Conservation (phyloP, 1,284 basidiomycete species). For the Tilletia setariae region DNA sequence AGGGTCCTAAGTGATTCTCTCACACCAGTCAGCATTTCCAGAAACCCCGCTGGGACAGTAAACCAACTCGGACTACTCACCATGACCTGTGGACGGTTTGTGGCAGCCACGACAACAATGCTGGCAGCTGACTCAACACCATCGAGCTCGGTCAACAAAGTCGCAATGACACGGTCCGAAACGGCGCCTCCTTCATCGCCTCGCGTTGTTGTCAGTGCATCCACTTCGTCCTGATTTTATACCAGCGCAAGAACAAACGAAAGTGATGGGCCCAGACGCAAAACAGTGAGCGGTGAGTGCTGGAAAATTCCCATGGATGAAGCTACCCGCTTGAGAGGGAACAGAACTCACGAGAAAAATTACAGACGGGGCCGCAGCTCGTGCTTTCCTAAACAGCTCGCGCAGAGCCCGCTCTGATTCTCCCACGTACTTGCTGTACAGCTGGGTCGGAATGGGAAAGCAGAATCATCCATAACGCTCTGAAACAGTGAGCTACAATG, state of each 20-base stretch:
- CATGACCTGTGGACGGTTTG: slow-evolving; percentile 88
- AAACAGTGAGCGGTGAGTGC: too few relatives aligned
- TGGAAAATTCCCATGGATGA: too few relatives aligned
- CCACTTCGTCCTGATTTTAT: slow-evolving; percentile 82
- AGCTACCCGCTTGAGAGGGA: too few relatives aligned
- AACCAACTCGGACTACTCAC: slow-evolving; percentile 58
- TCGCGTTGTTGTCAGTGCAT: slow-evolving; percentile 81
- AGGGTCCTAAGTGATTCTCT: slow-evolving; percentile 67
- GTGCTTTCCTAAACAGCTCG: slow-evolving; percentile 91
- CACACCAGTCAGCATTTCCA: not conserved
- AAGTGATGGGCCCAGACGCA: not conserved
- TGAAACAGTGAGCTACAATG: too few relatives aligned
- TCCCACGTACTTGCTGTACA: slow-evolving; percentile 94
- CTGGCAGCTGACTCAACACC: slow-evolving; percentile 89
- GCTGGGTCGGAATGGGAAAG: too few relatives aligned
- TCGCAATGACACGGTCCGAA: slow-evolving; percentile 83
- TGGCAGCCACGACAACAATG: slow-evolving; percentile 91
- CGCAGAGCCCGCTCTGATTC: slow-evolving; percentile 92
- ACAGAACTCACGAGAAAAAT: slow-evolving; percentile 80
- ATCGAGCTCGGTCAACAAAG: slow-evolving; percentile 91
- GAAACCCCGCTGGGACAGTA: too few relatives aligned
- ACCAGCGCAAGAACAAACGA: not conserved
- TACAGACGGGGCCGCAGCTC: slow-evolving; percentile 87
- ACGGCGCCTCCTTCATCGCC: slow-evolving; percentile 65
- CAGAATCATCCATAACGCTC: too few relatives aligned